These are phyloP conservation scores for Acer saccharum DNA, from an alignment of 345 rosid species.

Conservation along the genomic window DNA sequence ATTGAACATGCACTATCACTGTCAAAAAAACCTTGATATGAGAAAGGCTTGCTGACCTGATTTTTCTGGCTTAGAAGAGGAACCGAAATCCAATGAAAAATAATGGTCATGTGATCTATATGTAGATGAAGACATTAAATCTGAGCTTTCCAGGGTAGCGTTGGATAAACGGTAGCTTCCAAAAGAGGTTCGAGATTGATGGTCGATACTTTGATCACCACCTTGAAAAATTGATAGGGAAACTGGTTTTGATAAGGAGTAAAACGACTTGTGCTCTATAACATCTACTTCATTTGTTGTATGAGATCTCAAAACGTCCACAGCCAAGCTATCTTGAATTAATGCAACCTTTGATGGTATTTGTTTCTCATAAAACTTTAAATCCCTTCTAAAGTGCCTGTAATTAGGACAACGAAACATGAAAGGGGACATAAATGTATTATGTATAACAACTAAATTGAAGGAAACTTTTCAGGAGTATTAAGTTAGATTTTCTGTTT, in stretches of 20 bases:
- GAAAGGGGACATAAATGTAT: too few species aligned
- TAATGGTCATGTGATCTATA: constrained; percentile 10
- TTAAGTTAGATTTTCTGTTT: too few species aligned
- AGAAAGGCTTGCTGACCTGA: constrained; percentile 23
- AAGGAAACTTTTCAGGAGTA: too few species aligned
- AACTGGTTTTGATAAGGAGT: constrained; percentile 44
- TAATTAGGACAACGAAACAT: neutral
- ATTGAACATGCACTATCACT: neutral
- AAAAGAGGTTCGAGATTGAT: constrained; percentile 20
- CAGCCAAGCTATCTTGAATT: constrained; percentile 41
- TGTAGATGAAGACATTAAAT: constrained; percentile 20
- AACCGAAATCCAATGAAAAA: constrained; percentile 22
- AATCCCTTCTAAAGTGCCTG: constrained; percentile 58
- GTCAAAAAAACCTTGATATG: too few species aligned
- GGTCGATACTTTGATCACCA: constrained; percentile 9
- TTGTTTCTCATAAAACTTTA: constrained; percentile 42
- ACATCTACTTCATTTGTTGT: constrained; percentile 20
- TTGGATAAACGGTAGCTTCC: constrained; percentile 13
- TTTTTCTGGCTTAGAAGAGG: constrained; percentile 12
- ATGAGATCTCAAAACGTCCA: constrained; percentile 35
- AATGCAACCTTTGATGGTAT: constrained; percentile 56
- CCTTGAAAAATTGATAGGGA: constrained; percentile 21
- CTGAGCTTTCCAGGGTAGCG: constrained; percentile 23
- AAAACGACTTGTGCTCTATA: constrained; percentile 30
- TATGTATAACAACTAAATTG: too few species aligned